Percentiles rank a stretch among this genome's conserved stretches.
Conservation (phyloP, 192 early-diverging fungal species). For the Mortierella alpina region DNA sequence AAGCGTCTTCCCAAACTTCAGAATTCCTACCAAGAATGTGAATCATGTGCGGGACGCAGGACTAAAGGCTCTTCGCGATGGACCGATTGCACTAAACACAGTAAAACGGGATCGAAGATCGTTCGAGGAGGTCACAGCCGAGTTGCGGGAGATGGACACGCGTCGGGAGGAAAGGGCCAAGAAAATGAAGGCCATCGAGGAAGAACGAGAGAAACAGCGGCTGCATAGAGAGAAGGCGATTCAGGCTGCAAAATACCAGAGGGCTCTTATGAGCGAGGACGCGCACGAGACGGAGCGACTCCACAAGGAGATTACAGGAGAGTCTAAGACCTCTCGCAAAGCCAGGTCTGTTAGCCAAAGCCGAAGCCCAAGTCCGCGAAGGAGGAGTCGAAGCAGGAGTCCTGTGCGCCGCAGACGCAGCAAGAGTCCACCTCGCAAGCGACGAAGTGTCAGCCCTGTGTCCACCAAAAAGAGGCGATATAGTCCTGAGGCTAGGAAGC, state of each 20-base stretch:
- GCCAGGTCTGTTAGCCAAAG: conserved; percentile 16
- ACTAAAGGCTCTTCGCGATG: conserved; percentile 47
- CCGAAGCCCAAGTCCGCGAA: conserved; percentile 24
- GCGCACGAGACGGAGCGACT: conserved; percentile 33
- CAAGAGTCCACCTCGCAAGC: conserved; percentile 23
- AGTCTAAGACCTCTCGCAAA: not conserved
- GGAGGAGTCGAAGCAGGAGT: conserved; percentile 26
- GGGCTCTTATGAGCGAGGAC: conserved; percentile 35
- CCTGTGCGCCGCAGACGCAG: conserved; percentile 11
- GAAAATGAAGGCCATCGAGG: conserved; percentile 34
- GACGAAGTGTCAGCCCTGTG: conserved; percentile 15
- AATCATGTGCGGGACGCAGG: conserved; percentile 45
- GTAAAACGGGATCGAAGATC: conserved; percentile 39
- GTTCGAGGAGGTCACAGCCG: conserved; percentile 24
- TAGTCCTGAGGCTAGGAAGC: conserved; percentile 27
- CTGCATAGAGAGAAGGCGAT: conserved; percentile 41
- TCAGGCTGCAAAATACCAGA: conserved; percentile 37
- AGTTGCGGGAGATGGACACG: conserved; percentile 15
- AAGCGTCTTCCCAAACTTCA: conserved; percentile 33
- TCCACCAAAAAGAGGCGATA: conserved; percentile 13
- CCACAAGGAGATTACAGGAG: conserved; percentile 20
- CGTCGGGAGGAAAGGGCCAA: conserved; percentile 31
- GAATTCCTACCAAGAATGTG: conserved; percentile 16
- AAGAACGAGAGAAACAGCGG: conserved; percentile 13
- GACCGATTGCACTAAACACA: conserved; percentile 39